Evolutionary conservation across 1,284 basidiomycete species (phyloP), one percentile per base, ranked within the genome.

Genomic region (Heterobasidion parviporum): DNA sequence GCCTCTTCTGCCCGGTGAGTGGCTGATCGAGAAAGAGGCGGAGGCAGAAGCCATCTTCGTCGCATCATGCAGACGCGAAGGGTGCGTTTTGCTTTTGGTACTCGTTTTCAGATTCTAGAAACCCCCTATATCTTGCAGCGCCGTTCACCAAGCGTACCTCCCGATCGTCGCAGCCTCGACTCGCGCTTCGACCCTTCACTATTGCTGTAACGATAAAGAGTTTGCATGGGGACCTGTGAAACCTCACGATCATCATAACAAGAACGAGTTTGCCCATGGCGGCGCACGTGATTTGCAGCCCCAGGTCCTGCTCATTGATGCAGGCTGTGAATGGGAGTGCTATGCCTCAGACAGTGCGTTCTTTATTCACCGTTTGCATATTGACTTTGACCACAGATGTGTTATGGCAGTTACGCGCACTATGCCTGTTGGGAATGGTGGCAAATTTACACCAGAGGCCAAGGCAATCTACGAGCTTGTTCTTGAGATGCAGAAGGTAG

Each of bases 21-120:
- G 93, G 89, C 74, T 92, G 53, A 90, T 95, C 16, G 83, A 91
- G 73, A 90, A 88, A 64, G 94, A 97, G 70, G 86, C 83, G 0
- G 93, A 94, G 67, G 94, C 91, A 0, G 93, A 95, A 67, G 94
- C 92, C 0, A 78, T 94, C 5, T 97, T 96, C 61, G 89, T 93
- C 3, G 91, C 92, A 2, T 86, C 85, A 3, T 95, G 92, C 69
- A 75, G 90, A 52, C 77, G 91, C 59, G 84, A 91, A 71, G 92
- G 90, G 90, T 92, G 53, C 61, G 82, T 69, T 14, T 1, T 47
- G 51, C 33, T 18, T 9, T 12, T 58, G 26, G 26, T 6, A 26
- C 26, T 26, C 26, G 6, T 5, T 26, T 26, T 26, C 26, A 6
- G 7, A 18, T 20, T 15, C 47, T 18, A 8, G 34, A 8, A 26